Base-by-base conservation (phyloP, 1,284 basidiomycete genomes). In the Thelephora terrestris region DNA sequence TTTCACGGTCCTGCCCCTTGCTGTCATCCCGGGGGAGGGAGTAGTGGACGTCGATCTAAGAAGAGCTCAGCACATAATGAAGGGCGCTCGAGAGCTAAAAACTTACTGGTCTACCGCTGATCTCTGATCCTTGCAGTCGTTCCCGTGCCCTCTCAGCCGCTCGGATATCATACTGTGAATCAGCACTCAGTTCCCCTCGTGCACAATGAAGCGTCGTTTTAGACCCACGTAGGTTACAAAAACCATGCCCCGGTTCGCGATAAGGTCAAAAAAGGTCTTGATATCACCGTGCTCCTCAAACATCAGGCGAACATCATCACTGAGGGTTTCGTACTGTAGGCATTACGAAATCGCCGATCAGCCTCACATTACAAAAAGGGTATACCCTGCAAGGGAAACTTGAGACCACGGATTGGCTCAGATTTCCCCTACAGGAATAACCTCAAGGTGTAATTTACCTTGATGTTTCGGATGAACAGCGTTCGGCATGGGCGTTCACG, bases 11-110 rank as follows among this genome's bases (percentile, higher is more conserved):
- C 47, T 78, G 81, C 25, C 82, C 79, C 57, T 79, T 76, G 52
- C 85, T 82, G 49, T 98, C 92, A 57, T 89, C 91, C 52, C 90
- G 84, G 4, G 95, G 95, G 35, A 99, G 70, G 24, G 91, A 94
- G 68, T 93, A 99, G 65, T 99, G 95, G 0, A 99, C 94, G 70
- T 99, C 95, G 63, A 98, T 95, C 87, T 95, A 58, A 29, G 25
- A 29, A 25, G 47, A 50, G 50, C 24, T 43, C 48, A 50, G 47
- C 48, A 52, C 42, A 48, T n/a, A 1, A 37, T 12, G 20, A 20
- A 36, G 35, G 27, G 3, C 21, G 20, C 35, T 7, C 18, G 20
- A 5, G 18, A 23, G 40, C 9, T 16, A 17, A 44, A 35, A 38
- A 71, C 88, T 69, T 58, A 93, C 89, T 34, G 87, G 84, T 57